These are phyloP conservation scores for Hortiboletus flavorubellus DNA, from an alignment of 768 basidiomycete species.

Conservation along the genomic window DNA sequence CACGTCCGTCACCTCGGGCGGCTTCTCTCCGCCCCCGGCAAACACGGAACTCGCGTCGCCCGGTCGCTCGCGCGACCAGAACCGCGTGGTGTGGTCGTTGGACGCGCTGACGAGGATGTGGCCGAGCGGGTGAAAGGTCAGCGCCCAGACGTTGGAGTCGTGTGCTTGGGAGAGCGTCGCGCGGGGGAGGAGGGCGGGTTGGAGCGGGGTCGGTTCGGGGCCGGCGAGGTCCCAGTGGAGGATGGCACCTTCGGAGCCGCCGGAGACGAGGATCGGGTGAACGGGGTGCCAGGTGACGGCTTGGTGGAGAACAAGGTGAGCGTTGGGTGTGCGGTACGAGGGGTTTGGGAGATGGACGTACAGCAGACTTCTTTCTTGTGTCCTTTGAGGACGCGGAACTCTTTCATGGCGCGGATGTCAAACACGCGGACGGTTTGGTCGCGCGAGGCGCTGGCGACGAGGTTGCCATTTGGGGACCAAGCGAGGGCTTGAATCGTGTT, in stretches of 20 bases:
- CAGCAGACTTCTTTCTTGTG: slow-evolving; percentile 99
- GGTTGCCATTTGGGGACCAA: slow-evolving; percentile 94
- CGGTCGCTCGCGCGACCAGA: slow-evolving; percentile 92
- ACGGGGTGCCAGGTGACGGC: slow-evolving; percentile 96
- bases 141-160: slow-evolving; percentile 96
- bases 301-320: slow-evolving; percentile 25
- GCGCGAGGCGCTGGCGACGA: slow-evolving; percentile 91
- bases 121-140: slow-evolving; percentile 93
- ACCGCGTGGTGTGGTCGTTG: slow-evolving; percentile 99
- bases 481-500: slow-evolving; percentile 91
- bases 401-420: slow-evolving; percentile 98
- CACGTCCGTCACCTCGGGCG: slow-evolving; percentile 61
- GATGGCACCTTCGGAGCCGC: slow-evolving; percentile 92
- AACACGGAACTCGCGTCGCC: slow-evolving; percentile 80
- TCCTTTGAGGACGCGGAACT: slow-evolving; percentile 86
- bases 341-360: slow-evolving; percentile 39
- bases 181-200: slow-evolving; percentile 54
- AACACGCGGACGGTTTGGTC: slow-evolving; percentile 96
- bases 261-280: slow-evolving; percentile 88
- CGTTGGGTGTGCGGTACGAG: neutral
- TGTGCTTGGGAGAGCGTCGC: slow-evolving; percentile 93
- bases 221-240: slow-evolving; percentile 89
- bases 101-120: slow-evolving; percentile 91
- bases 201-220: slow-evolving; percentile 42
- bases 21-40: slow-evolving; percentile 80